phyloP scores from a whole-genome alignment of 177 flowering plant species.

The Vitis hybrid region DNA sequence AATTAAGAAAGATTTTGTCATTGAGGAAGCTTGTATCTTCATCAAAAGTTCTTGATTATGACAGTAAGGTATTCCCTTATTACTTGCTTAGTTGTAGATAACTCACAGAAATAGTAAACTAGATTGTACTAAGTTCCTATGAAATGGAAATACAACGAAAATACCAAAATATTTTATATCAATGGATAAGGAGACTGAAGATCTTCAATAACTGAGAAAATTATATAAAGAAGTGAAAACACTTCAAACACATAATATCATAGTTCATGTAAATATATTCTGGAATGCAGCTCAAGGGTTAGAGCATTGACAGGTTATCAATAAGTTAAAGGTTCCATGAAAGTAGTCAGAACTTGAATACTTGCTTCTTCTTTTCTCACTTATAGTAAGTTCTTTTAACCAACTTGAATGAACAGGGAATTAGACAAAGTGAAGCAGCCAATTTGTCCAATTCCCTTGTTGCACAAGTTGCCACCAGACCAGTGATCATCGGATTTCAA shows the following conservation, averaged over 20 bases:
- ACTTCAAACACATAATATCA: too few relatives aligned
- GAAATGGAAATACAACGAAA: not conserved
- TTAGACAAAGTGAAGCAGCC: not conserved
- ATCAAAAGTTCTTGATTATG: constrained; percentile 15
- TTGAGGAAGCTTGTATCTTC: constrained; percentile 16
- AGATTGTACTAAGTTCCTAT: not conserved
- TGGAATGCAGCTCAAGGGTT: too few relatives aligned
- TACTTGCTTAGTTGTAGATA: not conserved
- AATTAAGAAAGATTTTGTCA: constrained; percentile 17
- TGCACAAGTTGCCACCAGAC: not conserved
- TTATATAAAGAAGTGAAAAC: too few relatives aligned
- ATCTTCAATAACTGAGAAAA: too few relatives aligned
- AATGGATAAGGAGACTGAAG: too few relatives aligned
- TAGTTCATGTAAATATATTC: too few relatives aligned
- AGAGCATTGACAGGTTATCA: too few relatives aligned
- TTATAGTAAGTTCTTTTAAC: not conserved
- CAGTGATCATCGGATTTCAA: not conserved
- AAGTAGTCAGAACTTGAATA: too few relatives aligned
- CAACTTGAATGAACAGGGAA: not conserved
- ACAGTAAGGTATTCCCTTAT: constrained; percentile 20
- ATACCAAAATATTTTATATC: too few relatives aligned
- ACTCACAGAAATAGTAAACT: not conserved
- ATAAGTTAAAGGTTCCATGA: too few relatives aligned
- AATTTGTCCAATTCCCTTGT: not conserved
- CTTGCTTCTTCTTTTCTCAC: too few relatives aligned